Evolutionary conservation across 164 flowering plant species (phyloP).

Genomic region (Umbellularia californica): DNA sequence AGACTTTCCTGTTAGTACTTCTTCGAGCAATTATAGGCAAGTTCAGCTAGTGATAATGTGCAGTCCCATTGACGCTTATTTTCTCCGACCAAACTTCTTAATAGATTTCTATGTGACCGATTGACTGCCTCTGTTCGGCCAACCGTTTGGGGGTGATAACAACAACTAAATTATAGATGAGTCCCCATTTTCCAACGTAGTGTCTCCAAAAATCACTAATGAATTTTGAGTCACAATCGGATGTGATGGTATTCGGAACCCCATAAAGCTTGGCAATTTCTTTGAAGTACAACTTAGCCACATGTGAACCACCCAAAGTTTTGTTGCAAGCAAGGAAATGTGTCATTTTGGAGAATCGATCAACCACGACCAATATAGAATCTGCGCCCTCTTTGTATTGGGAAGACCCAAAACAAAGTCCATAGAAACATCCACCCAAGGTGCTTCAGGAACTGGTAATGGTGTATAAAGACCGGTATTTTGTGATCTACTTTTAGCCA

Average conservation of each 20-base stretch:
- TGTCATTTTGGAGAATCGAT: too few relatives aligned
- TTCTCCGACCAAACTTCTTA: neutral
- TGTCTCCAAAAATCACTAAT: neutral
- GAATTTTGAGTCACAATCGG: neutral
- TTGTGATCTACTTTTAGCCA: too few relatives aligned
- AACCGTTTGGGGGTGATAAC: neutral
- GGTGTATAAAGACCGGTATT: too few relatives aligned
- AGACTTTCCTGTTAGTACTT: too few relatives aligned
- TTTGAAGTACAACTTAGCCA: neutral
- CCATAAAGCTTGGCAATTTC: neutral
- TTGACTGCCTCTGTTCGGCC: neutral
- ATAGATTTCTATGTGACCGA: neutral
- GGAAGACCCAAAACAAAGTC: too few relatives aligned
- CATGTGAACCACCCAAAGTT: neutral
- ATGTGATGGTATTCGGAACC: neutral
- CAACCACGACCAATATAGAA: too few relatives aligned
- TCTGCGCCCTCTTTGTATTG: too few relatives aligned
- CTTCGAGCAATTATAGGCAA: too few relatives aligned
- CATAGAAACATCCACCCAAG: too few relatives aligned
- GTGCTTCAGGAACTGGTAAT: too few relatives aligned
- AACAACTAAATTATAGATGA: neutral
- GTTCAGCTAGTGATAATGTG: neutral
- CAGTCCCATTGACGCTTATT: neutral
- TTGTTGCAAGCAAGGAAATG: neutral
- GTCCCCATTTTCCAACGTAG: neutral